Percentiles rank a stretch among this genome's conserved stretches.
These are phyloP conservation scores for Exserohilum turcica DNA, from an alignment of 2,329 filamentous ascomycete genomes.

Conservation along the genomic window DNA sequence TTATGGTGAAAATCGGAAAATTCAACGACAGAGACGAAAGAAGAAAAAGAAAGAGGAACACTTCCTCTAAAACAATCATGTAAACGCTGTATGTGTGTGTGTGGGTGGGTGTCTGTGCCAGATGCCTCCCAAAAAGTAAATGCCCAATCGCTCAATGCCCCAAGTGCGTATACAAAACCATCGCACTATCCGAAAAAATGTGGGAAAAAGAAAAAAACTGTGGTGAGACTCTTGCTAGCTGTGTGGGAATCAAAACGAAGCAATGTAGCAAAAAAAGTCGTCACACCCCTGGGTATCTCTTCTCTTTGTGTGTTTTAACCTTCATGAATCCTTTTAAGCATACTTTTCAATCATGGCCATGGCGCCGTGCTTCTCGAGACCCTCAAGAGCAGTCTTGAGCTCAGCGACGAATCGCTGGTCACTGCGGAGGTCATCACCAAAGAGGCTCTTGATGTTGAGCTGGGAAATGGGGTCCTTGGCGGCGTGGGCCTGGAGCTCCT, in stretches of 20 bases:
- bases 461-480: conserved; percentile 20
- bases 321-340: conserved; percentile 3
- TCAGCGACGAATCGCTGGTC: conserved; percentile 36
- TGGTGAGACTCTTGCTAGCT: no score
- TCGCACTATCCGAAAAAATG: no score
- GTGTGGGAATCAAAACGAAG: background rate
- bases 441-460: conserved; percentile 23
- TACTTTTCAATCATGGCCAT: conserved; percentile 30
- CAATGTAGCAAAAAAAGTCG: background rate
- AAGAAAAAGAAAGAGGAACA: no score
- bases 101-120: no score
- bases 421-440: conserved; percentile 35
- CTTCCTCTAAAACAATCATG: no score
- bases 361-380: conserved; percentile 26
- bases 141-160: no score
- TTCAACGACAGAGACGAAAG: no score
- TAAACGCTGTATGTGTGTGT: no score
- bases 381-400: conserved; percentile 30
- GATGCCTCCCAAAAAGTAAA: no score
- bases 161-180: no score
- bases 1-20: no score
- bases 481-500: conserved; percentile 31
- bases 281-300: conserved; percentile 5
- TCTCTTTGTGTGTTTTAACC: background rate
- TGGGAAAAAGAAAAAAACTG: background rate